phyloP scores from a whole-genome alignment of 768 basidiomycete genomes.

The Xerocomus brunneocitrinus region DNA sequence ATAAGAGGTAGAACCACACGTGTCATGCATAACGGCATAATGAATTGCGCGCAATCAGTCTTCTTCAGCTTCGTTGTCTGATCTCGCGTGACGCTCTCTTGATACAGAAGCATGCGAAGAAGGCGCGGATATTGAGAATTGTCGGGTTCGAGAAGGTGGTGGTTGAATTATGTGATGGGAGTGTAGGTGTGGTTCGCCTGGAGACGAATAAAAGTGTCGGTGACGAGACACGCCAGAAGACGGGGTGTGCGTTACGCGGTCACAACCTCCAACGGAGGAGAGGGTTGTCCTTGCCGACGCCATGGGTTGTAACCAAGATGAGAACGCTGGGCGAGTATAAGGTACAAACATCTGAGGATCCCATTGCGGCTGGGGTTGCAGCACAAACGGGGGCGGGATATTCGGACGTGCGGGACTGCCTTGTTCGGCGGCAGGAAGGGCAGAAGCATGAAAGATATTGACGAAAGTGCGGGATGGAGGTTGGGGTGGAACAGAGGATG shows the following conservation, averaged over 20 bases:
- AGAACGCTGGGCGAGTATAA: constrained; percentile 35
- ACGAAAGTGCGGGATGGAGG: constrained; percentile 18
- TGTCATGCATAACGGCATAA: constrained; percentile 16
- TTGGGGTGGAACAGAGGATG: constrained; percentile 33
- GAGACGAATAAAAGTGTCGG: constrained; percentile 11
- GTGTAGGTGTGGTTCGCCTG: constrained; percentile 12
- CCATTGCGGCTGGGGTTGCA: constrained; percentile 69
- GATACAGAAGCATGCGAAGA: constrained; percentile 12
- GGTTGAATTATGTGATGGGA: constrained; percentile 16
- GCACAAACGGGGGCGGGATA: constrained; percentile 55
- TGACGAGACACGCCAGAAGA: constrained; percentile 9
- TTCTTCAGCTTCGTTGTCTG: constrained; percentile 17
- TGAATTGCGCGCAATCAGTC: constrained; percentile 12
- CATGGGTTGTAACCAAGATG: constrained; percentile 33
- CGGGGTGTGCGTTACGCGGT: constrained; percentile 11
- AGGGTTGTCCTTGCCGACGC: constrained; percentile 25
- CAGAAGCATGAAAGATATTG: constrained; percentile 16
- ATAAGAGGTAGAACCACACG: background rate
- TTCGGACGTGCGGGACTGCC: constrained; percentile 7
- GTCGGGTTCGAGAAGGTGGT: constrained; percentile 14
- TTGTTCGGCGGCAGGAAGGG: constrained; percentile 16
- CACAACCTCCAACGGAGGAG: constrained; percentile 12
- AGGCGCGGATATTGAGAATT: constrained; percentile 12
- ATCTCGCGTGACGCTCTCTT: constrained; percentile 13
- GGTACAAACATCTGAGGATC: constrained; percentile 41